Percentiles rank a stretch among this genome's conserved stretches.
Conservation (phyloP, 208 protist genomes). For the Kentomonas sorsogonicus region DNA sequence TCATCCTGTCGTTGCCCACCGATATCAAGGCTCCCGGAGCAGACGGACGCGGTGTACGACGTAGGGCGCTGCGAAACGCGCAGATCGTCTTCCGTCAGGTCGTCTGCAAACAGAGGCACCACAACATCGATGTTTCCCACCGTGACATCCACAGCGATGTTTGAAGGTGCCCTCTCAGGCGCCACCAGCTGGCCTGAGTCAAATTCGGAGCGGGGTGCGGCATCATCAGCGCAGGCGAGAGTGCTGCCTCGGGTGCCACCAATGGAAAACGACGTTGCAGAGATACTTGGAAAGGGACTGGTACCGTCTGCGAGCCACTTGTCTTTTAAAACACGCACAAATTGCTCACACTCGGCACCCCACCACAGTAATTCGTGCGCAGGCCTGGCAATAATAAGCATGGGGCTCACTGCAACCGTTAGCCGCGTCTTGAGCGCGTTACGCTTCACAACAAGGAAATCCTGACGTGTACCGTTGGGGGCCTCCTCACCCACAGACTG, state of each 20-base stretch:
- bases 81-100: background rate
- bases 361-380: constrained; percentile 69
- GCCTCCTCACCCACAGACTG: constrained; percentile 25
- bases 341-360: constrained; percentile 19
- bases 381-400: constrained; percentile 38
- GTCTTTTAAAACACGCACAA: constrained; percentile 3
- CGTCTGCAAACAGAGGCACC: constrained; percentile 7
- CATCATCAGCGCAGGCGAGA: too few relatives aligned
- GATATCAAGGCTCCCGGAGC: too few relatives aligned
- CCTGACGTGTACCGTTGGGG: constrained; percentile 11
- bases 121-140: constrained; percentile 6
- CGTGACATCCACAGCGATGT: background rate
- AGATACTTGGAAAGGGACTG: too few relatives aligned
- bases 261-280: too few relatives aligned
- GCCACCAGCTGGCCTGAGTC: too few relatives aligned
- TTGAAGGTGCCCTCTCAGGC: too few relatives aligned
- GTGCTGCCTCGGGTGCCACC: too few relatives aligned
- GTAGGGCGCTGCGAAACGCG: too few relatives aligned
- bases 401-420: constrained; percentile 27
- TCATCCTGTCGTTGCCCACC: too few relatives aligned
- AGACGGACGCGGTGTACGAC: too few relatives aligned
- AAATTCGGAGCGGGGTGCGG: too few relatives aligned
- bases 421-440: constrained; percentile 45
- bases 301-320: background rate
- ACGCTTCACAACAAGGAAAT: constrained; percentile 51